Conservation (phyloP, 139 green algal genomes). For the Chlamydomonas applanata region DNA sequence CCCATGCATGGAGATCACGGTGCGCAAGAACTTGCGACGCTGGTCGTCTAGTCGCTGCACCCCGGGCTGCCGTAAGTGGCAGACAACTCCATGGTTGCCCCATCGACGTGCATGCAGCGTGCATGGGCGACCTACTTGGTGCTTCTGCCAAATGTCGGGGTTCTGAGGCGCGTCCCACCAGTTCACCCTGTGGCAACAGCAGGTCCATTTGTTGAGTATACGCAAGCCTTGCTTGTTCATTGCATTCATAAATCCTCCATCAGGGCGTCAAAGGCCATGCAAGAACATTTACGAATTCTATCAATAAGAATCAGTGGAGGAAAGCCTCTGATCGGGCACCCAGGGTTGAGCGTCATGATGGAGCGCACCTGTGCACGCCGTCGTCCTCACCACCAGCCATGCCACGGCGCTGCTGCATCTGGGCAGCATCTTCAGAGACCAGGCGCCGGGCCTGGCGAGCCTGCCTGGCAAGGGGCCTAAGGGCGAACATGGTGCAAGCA, state of each 20-base stretch:
- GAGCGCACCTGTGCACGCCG: background rate
- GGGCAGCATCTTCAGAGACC: background rate
- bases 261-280: too few relatives aligned
- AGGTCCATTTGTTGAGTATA: too few relatives aligned
- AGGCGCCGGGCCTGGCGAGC: conserved; percentile 2
- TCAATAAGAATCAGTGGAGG: too few relatives aligned
- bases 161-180: conserved; percentile 60
- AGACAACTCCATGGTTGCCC: background rate
- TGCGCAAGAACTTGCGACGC: too few relatives aligned
- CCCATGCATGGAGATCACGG: too few relatives aligned
- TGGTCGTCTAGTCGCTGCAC: too few relatives aligned
- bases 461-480: background rate
- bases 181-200: conserved; percentile 26
- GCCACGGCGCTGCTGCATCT: background rate
- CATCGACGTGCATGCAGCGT: background rate
- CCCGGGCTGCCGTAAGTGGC: background rate
- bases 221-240: too few relatives aligned
- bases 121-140: conserved; percentile 29
- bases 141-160: conserved; percentile 55
- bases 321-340: too few relatives aligned
- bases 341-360: too few relatives aligned
- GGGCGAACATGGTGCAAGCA: background rate
- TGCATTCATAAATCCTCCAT: too few relatives aligned
- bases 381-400: conserved; percentile 7
- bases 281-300: too few relatives aligned